Conservation (phyloP, 148 eudicot genomes). For the Chenopodium berlandieri region DNA sequence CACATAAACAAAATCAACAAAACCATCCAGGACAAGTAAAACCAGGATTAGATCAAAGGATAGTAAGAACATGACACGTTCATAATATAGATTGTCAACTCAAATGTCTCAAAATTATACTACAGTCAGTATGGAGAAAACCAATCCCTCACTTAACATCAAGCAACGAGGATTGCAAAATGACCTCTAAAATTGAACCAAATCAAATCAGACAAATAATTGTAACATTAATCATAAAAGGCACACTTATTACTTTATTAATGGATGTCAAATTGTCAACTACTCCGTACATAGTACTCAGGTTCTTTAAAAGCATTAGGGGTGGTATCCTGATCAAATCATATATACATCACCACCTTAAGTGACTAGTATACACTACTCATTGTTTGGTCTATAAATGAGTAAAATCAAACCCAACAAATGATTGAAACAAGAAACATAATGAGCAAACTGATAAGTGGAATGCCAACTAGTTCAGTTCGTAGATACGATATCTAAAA, state of each 20-base stretch:
- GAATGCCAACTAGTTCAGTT: too few relatives aligned
- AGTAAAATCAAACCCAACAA: too few relatives aligned
- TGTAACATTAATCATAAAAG: background rate
- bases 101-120: background rate
- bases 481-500: too few relatives aligned
- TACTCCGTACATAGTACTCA: too few relatives aligned
- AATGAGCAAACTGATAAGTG: too few relatives aligned
- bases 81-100: background rate
- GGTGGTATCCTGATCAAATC: background rate
- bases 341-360: background rate
- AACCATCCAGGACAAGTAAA: background rate
- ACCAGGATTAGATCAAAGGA: background rate
- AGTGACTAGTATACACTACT: too few relatives aligned
- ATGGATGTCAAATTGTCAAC: background rate
- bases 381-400: background rate
- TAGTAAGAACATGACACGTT: background rate
- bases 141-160: background rate
- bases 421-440: slow-evolving; percentile 9
- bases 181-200: background rate
- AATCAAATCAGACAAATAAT: background rate
- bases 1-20: slow-evolving; percentile 1
- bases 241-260: background rate
- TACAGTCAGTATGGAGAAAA: background rate
- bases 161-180: background rate
- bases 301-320: too few relatives aligned